Evolutionary conservation across 108 stramenopile species (phyloP), one percentile per base, ranked within the genome.

Genomic region (Cyclotella kingstonii): DNA sequence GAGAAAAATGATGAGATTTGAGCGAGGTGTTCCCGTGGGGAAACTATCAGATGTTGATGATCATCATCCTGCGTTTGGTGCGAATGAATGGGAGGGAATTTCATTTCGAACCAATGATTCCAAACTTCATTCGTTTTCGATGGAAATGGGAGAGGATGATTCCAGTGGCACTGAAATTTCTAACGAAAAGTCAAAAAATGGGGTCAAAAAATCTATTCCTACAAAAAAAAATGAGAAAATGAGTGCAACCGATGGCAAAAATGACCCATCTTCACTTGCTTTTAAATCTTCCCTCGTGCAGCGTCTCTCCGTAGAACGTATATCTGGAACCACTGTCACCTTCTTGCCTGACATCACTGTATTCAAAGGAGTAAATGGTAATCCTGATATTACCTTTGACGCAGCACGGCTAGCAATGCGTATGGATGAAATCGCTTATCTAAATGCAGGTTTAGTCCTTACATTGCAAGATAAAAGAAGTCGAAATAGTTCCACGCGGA

Each of bases 401-500:
- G 63, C 85, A 6, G 77, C 85, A 18, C 55, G 81, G 22, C 69
- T 97, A 14, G 58, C 69, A 12, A 82, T 80, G 30, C 73, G 96
- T 23, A 81, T 97, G 83, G 89, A 91, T 58, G 87, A 90, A 71
- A 84, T 94, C 50, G 90, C 89, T 19, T 91, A 84, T 40, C 70
- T 95, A 8, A 97, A 97, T 78, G 91, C 96, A 12, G 96, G 96
- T 1, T 57, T 97, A 41, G 79, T 86, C 5, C 50, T 97, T 33
- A 73, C 88, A 17, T 68, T 97, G 35, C 73, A 84, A 29, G 96
- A 97, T 54, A 80, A 80, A 10, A 77, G 95, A 54, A 39, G n/a
- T n/a, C n/a, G n/a, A n/a, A n/a, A n/a, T n/a, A n/a, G n/a, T n/a
- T n/a, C n/a, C n/a, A n/a, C n/a, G n/a, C 46, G 48, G 40, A 67